phyloP scores from a whole-genome alignment of 2,329 filamentous ascomycete genomes.

The Pseudonectria buxi region DNA sequence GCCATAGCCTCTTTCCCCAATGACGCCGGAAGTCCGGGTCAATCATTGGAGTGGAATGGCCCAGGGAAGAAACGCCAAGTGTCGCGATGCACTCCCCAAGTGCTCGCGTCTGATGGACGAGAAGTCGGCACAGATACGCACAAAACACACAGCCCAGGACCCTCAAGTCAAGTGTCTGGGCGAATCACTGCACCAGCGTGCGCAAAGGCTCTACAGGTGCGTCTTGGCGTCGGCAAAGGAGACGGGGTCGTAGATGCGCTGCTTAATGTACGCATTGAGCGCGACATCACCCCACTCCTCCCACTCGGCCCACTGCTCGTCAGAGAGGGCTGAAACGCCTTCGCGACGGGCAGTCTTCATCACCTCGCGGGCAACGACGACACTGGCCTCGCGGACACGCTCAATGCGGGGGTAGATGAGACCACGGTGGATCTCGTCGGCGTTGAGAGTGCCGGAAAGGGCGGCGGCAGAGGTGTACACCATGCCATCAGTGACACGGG shows the following conservation, averaged over 20 bases:
- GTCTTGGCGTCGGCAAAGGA: conserved; percentile 32
- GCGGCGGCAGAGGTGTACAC: conserved; percentile 88
- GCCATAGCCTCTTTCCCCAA: neutral
- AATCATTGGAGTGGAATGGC: neutral
- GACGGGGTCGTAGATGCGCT: conserved; percentile 53
- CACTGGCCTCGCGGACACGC: conserved; percentile 83
- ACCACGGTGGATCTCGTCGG: conserved; percentile 73
- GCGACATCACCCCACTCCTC: conserved; percentile 63
- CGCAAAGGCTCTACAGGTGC: conserved; percentile 20
- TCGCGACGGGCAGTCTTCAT: conserved; percentile 86
- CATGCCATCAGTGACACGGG: conserved; percentile 87
- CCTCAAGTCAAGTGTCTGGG: neutral
- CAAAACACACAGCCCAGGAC: too few relatives aligned
- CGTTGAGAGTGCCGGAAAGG: conserved; percentile 69
- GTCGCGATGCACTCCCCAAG: conserved; percentile 9
- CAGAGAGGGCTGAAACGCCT: conserved; percentile 63
- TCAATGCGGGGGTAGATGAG: conserved; percentile 88
- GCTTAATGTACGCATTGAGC: conserved; percentile 53
- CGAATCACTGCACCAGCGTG: conserved; percentile 13
- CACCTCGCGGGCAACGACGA: conserved; percentile 81
- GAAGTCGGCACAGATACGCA: conserved; percentile 8
- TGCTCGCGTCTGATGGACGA: conserved; percentile 9
- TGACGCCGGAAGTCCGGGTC: conserved; percentile 8
- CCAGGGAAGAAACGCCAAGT: conserved; percentile 11
- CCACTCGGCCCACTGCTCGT: conserved; percentile 66